A percentile compares a stretch with the other conserved stretches of the same genome.
phyloP scores from a whole-genome alignment of 768 basidiomycete genomes.

The Sporobolomyces phaffii region DNA sequence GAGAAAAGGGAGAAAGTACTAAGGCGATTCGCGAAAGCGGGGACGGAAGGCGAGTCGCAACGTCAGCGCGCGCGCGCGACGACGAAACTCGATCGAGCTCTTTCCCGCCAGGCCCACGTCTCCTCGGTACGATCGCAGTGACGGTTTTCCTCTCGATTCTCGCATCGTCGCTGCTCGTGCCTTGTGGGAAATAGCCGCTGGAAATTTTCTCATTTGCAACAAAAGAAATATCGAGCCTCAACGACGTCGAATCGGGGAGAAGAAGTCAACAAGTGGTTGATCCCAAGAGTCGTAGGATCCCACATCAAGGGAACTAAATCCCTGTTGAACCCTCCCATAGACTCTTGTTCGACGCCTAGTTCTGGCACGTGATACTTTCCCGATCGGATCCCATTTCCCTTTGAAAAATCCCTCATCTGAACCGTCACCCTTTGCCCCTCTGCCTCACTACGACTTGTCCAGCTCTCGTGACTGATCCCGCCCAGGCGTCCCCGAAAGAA shows the following conservation, averaged over 20 bases:
- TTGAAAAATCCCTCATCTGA: neutral
- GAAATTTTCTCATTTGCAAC: neutral
- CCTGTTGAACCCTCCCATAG: neutral
- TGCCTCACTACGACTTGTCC: neutral
- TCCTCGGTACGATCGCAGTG: too few relatives aligned
- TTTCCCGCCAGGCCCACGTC: too few relatives aligned
- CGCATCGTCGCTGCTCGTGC: neutral
- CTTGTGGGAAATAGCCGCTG: too few relatives aligned
- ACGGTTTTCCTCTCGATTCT: neutral
- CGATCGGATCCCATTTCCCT: neutral
- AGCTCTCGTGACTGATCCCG: too few relatives aligned
- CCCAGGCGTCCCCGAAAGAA: neutral
- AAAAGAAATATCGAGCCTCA: neutral
- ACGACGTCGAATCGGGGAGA: neutral
- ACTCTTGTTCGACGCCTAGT: neutral
- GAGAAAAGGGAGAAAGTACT: neutral
- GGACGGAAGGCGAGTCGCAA: too few relatives aligned
- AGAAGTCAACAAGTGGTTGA: conserved; percentile 5
- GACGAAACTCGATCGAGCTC: too few relatives aligned
- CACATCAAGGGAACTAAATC: neutral
- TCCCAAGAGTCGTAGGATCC: neutral
- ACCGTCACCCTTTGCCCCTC: neutral
- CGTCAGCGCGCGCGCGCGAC: too few relatives aligned
- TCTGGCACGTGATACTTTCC: neutral
- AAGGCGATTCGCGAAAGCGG: too few relatives aligned